A percentile compares a stretch with the other conserved stretches of the same genome.
These are phyloP conservation scores for Annulohypoxylon maeteangense DNA, from an alignment of 495 filamentous ascomycete genomes.

Conservation along the genomic window DNA sequence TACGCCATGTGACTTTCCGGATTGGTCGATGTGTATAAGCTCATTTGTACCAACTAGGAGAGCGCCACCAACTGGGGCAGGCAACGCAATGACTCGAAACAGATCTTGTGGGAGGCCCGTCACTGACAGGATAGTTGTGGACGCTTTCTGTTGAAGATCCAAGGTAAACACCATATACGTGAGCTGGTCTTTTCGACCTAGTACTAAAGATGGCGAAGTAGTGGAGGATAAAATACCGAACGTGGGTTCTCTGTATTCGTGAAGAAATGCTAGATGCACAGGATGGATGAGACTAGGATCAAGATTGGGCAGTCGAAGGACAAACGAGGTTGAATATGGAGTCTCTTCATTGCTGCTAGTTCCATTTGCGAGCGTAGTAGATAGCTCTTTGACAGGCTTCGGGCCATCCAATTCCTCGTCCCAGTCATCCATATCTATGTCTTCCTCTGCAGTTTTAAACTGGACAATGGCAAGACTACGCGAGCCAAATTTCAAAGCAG, in stretches of 20 bases:
- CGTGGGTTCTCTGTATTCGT: constrained; percentile 97
- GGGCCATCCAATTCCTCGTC: constrained; percentile 79
- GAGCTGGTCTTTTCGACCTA: constrained; percentile 86
- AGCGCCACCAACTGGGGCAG: constrained; percentile 86
- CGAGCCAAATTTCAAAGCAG: constrained; percentile 88
- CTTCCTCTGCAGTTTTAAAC: constrained; percentile 89
- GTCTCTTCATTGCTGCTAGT: constrained; percentile 68
- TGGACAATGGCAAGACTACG: constrained; percentile 93
- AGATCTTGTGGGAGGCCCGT: constrained; percentile 87
- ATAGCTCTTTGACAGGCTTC: constrained; percentile 56
- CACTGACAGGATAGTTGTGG: constrained; percentile 90
- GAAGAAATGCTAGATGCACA: constrained; percentile 89
- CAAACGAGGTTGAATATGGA: constrained; percentile 91
- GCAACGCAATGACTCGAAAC: constrained; percentile 83
- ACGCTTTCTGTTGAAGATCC: constrained; percentile 92
- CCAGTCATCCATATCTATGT: constrained; percentile 87
- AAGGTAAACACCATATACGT: constrained; percentile 95
- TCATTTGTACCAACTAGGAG: constrained; percentile 89
- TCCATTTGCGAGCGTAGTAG: constrained; percentile 62
- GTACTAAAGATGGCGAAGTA: constrained; percentile 72
- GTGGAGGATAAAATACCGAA: constrained; percentile 92
- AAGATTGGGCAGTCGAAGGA: constrained; percentile 83
- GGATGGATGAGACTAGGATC: constrained; percentile 88
- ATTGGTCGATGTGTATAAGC: constrained; percentile 94
- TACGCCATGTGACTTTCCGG: constrained; percentile 90